These are phyloP conservation scores for Chytriomyces sp. DNA, from an alignment of 192 early-diverging fungal species.

Conservation along the genomic window DNA sequence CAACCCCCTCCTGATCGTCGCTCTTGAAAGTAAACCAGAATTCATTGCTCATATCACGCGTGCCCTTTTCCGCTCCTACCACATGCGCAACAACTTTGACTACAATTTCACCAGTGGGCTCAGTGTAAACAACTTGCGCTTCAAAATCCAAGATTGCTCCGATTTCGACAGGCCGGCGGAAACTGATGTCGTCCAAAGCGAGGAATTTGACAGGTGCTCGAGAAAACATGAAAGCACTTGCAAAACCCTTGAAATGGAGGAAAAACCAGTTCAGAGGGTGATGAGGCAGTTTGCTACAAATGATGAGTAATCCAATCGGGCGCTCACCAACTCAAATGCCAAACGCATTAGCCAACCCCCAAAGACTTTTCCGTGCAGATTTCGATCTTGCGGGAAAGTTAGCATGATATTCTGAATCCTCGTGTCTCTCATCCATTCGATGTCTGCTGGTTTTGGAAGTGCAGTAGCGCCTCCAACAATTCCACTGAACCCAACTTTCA, in stretches of 20 bases:
- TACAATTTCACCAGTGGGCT: slow-evolving; percentile 50
- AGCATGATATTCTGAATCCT: slow-evolving; percentile 69
- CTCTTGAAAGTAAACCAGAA: slow-evolving; percentile 84
- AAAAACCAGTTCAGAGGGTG: slow-evolving; percentile 62
- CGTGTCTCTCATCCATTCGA: slow-evolving; percentile 78
- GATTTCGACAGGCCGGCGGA: slow-evolving; percentile 85
- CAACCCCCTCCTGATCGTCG: slow-evolving; percentile 8
- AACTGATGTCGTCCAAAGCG: slow-evolving; percentile 60
- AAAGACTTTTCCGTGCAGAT: slow-evolving; percentile 81
- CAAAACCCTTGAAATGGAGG: slow-evolving; percentile 48
- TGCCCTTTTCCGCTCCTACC: slow-evolving; percentile 65
- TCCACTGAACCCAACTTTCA: slow-evolving; percentile 32
- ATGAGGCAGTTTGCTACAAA: slow-evolving; percentile 70
- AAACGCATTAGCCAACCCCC: slow-evolving; percentile 81
- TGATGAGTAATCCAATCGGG: neutral
- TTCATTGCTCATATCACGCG: slow-evolving; percentile 76
- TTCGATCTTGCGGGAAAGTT: slow-evolving; percentile 78
- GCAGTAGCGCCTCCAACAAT: slow-evolving; percentile 8
- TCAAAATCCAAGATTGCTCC: slow-evolving; percentile 75
- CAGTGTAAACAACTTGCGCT: slow-evolving; percentile 80
- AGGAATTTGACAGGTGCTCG: slow-evolving; percentile 11
- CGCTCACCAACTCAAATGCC: slow-evolving; percentile 77
- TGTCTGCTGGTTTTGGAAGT: slow-evolving; percentile 16
- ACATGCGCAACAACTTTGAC: slow-evolving; percentile 77
- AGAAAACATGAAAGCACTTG: neutral